Conservation (phyloP, 805 yeast species). For the Ogataea degrootiae region DNA sequence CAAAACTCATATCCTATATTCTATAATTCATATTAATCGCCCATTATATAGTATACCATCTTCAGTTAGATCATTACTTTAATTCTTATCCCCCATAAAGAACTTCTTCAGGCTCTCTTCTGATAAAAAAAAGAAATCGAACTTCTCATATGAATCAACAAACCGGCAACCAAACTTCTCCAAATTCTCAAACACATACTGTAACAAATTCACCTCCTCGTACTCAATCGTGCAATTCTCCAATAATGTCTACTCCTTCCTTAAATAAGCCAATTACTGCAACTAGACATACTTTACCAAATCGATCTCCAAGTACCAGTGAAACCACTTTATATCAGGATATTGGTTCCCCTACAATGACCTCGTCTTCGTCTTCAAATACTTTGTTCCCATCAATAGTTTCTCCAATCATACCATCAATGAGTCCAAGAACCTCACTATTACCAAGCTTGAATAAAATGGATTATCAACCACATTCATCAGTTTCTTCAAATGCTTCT, state of each 20-base stretch:
- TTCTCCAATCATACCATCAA: slow-evolving; percentile 1
- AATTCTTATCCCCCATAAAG: too few relatives aligned
- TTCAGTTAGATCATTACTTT: too few relatives aligned
- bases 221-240: slow-evolving; percentile 7
- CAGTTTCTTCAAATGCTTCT: slow-evolving; percentile 18
- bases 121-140: too few relatives aligned
- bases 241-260: slow-evolving; percentile 9
- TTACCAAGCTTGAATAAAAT: slow-evolving; percentile 9
- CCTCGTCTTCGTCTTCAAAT: slow-evolving; percentile 1
- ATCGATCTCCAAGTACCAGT: slow-evolving; percentile 18
- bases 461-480: slow-evolving; percentile 17
- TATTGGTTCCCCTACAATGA: background rate
- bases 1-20: too few relatives aligned
- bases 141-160: background rate
- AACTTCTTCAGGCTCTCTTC: too few relatives aligned
- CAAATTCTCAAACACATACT: background rate
- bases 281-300: slow-evolving; percentile 18
- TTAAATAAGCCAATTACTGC: slow-evolving; percentile 17
- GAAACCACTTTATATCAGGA: slow-evolving; percentile 10
- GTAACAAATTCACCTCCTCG: background rate
- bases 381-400: background rate
- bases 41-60: too few relatives aligned
- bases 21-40: too few relatives aligned
- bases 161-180: background rate
- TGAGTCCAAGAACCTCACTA: slow-evolving; percentile 9